Conservation (phyloP, 108 stramenopile species). For the Skeletonema grethae region DNA sequence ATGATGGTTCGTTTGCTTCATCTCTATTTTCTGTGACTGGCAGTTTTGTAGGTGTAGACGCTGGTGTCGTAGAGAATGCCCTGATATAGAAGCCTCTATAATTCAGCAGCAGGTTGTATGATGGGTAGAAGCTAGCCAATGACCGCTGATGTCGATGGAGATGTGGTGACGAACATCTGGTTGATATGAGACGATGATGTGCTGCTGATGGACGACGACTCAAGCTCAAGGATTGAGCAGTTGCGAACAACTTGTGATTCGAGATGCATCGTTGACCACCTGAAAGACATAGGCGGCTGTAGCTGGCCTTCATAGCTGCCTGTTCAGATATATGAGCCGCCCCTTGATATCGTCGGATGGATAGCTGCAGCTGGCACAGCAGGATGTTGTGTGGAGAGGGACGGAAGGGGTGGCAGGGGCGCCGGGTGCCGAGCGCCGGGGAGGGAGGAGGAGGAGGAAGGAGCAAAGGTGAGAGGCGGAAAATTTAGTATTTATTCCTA, state of each 20-base stretch:
- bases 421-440: too few species aligned
- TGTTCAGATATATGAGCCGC: too few species aligned
- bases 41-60: neutral
- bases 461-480: too few species aligned
- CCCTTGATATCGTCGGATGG: too few species aligned
- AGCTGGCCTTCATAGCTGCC: too few species aligned
- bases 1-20: neutral
- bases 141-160: neutral
- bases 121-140: neutral
- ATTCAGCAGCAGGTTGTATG: neutral
- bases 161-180: neutral
- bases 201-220: neutral
- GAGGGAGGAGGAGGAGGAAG: too few species aligned
- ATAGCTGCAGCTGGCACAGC: too few species aligned
- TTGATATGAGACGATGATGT: neutral
- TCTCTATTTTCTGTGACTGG: neutral
- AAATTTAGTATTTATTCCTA: too few species aligned
- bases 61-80: conserved; percentile 10
- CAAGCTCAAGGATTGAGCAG: neutral
- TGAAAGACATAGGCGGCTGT: too few species aligned
- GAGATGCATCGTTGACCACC: neutral
- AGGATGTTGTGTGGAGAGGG: too few species aligned
- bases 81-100: neutral
- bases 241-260: neutral
- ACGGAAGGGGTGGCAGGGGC: too few species aligned